These are phyloP conservation scores for Trichoderma koningiopsis DNA, from an alignment of 2,329 filamentous ascomycete species.

Conservation along the genomic window DNA sequence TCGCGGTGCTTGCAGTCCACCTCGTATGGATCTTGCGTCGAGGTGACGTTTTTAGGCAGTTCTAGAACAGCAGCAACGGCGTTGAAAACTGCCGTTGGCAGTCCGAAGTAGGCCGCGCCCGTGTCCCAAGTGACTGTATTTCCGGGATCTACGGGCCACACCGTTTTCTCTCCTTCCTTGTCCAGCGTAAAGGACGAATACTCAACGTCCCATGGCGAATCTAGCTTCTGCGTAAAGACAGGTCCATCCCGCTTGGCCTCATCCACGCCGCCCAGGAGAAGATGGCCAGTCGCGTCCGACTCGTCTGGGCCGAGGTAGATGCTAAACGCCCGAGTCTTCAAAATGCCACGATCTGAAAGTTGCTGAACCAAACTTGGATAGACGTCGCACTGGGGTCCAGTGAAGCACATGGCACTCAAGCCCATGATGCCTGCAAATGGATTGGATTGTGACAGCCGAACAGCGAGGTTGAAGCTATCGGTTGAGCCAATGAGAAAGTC, in stretches of 20 bases:
- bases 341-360: background rate
- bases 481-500: background rate
- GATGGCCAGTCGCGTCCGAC: background rate
- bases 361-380: slow-evolving; percentile 14
- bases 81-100: background rate
- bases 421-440: slow-evolving; percentile 11
- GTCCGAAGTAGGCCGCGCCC: background rate
- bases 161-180: background rate
- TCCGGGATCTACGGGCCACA: background rate
- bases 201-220: background rate
- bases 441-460: background rate
- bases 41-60: background rate
- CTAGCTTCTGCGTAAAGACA: background rate
- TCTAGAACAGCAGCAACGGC: background rate
- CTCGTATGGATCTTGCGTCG: background rate
- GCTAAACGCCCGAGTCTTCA: slow-evolving; percentile 16
- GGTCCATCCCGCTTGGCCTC: background rate
- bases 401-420: background rate
- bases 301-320: slow-evolving; percentile 6
- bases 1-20: slow-evolving; percentile 16
- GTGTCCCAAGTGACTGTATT: slow-evolving; percentile 2
- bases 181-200: slow-evolving; percentile 6
- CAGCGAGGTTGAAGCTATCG: background rate
- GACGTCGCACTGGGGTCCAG: background rate
- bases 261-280: slow-evolving; percentile 9